Base-by-base conservation (phyloP, 2,329 filamentous ascomycete genomes). In the Venturia oleaginea region DNA sequence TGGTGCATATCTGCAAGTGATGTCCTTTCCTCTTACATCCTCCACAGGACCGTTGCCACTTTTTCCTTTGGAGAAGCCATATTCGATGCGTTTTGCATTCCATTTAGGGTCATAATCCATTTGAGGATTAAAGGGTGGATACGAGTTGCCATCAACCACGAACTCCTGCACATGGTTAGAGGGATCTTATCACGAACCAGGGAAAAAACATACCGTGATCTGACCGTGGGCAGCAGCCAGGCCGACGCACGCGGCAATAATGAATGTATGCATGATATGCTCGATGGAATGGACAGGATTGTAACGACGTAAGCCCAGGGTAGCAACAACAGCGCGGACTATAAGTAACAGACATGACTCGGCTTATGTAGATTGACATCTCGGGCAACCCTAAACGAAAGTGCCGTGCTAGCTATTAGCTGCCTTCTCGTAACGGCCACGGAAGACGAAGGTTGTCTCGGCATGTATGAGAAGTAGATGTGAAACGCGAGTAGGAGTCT, bases 101-200 rank as follows among this genome's bases (percentile, higher is more conserved):
- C 32, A 57, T 37, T 57, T 32, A 4, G 54, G 27, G 24, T 57
- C 54, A 30, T 57, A 57, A 19, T 57, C 54, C 27, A 57, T 13
- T 19, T n/a, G 17, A 57, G 54, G 54, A 57, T 57, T 24, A 32
- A 57, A 57, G n/a, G 54, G 17, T 22, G 54, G 54, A n/a, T 57
- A 57, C 8, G n/a, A n/a, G 54, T 57, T 57, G 24, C 54, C 54
- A 37, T 57, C 54, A 32, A 57, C 54, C 15, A 57, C 54, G 32
- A 57, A 32, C 22, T 46, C 19, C 43, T 46, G 43, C 11, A 4
- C 10, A 22, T 7, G 7, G 19, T 46, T 46, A 46, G 43, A 46
- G 22, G 13, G 22, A 11, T n/a, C 19, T 43, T 15, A 4, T 46
- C 6, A 22, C 7, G 19, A 11, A n/a, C 22, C 10, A 19, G 22